Base-by-base conservation (phyloP, 306 rosid species). In the Cajanus cajan region DNA sequence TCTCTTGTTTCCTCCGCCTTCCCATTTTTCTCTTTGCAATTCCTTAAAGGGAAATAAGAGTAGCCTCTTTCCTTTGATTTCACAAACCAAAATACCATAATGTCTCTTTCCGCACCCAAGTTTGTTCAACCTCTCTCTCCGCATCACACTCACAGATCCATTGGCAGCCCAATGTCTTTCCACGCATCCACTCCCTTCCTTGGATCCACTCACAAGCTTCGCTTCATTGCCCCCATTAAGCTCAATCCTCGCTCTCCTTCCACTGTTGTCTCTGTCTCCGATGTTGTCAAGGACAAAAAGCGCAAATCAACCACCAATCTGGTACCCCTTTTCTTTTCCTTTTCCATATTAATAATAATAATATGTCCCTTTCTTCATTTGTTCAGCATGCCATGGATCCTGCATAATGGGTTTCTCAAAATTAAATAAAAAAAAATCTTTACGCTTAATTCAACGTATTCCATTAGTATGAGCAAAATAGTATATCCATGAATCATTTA, bases 101-200 rank as follows among this genome's bases (percentile, higher is more conserved):
- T 94, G 97, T 88, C 97, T 67, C 78, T 87, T 82, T 84, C 92
- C 12, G 84, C 87, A 10, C 10, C 90, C 71, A 88, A 87, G 57
- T 34, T 75, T 34, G 57, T 76, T 41, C 95, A 84, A 0, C 94
- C 89, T 66, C 82, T 89, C 39, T 81, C 80, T 73, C 89, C 88
- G 47, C 83, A 76, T 76, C 89, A 86, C 89, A 89, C 74, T 76
- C 89, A 86, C 89, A 89, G 94, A 91, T 90, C 96, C 89, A 85
- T 83, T 80, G 86, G 84, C 64, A 80, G 67, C 43, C 83, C 84
- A 31, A 33, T 83, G 8, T 48, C 75, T 10, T 58, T 83, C 15
- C 15, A 55, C 15, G 22, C 86, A 36, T 36, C 25, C 50, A 72
- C 67, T 39, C 57, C 85, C 14, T 94, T 90, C 74, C 80, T 92